Conservation (phyloP, 495 filamentous ascomycete species). For the Parathielavia appendiculata region DNA sequence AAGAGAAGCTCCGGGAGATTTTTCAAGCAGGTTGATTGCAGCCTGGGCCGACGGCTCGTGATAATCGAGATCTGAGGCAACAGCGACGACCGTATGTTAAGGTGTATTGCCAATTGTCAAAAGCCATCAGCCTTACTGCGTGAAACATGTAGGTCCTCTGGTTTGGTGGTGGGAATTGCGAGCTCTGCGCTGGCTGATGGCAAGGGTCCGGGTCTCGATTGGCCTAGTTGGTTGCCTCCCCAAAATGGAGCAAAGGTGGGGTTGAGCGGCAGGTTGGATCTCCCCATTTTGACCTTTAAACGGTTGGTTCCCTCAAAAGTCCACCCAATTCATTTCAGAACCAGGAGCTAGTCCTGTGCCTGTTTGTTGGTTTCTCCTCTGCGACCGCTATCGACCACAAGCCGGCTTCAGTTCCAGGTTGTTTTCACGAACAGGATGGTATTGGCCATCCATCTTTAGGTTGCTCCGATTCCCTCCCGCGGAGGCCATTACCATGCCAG, state of each 20-base stretch:
- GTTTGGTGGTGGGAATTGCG: background rate
- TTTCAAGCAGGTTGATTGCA: background rate
- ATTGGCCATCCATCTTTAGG: too few relatives aligned
- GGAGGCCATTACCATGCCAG: too few relatives aligned
- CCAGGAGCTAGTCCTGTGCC: too few relatives aligned
- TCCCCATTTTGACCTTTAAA: background rate
- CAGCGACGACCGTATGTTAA: background rate
- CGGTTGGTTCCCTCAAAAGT: background rate
- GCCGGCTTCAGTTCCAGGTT: too few relatives aligned
- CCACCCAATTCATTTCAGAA: too few relatives aligned
- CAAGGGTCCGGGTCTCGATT: background rate
- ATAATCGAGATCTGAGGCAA: background rate
- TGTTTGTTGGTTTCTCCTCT: too few relatives aligned
- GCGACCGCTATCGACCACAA: too few relatives aligned
- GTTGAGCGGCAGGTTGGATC: background rate
- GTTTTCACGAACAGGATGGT: too few relatives aligned
- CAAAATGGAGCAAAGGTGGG: background rate
- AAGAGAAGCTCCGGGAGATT: background rate
- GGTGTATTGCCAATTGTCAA: background rate
- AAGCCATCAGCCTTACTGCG: background rate
- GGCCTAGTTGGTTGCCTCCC: slow-evolving; percentile 2
- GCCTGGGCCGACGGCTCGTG: background rate
- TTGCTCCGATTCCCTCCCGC: too few relatives aligned
- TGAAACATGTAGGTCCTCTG: too few relatives aligned
- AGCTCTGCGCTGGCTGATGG: background rate